Evolutionary conservation across 352 stramenopile genomes (phyloP), one percentile per base, ranked within the genome.

Genomic region (Pythium folliculosum): DNA sequence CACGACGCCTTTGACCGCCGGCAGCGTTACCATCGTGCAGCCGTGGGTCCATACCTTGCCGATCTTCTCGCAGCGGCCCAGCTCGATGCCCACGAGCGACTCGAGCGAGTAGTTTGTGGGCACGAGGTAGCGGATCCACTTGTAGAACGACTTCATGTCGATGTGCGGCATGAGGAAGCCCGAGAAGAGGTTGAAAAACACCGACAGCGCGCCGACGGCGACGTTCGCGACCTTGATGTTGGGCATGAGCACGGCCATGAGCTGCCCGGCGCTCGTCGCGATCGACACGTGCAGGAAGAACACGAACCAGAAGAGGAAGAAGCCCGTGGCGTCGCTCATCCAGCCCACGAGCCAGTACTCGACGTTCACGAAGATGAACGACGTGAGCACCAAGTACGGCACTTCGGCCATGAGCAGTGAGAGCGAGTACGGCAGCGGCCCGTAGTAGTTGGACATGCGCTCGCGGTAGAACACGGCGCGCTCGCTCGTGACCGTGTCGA

Each of bases 201-300:
- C 68, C 8, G 70, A 81, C 10, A 85, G 52, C 12, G 75, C 75
- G 38, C 77, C 75, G 13, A 85, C 77, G 5, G 77, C 77, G 9
- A 83, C 77, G 53, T 79, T 85, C 12, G 77, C 77, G 49, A 85
- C 77, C 71, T 85, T 85, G 67, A 70, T 63, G 47, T 85, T 85
- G 22, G 77, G 77, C 67, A 71, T 80, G n/a, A 84, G 54, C 37
- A 77, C 77, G 2, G 55, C 70, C 75, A 84, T 82, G 52, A 73
- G 75, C 66, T 84, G 77, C 1, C 77, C 77, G 16, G 76, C 37
- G 64, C 67, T 73, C 19, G 76, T 84, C 38, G 61, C 78, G 23
- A 76, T 63, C 8, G 76, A 76, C 2, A 63, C 75, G 74, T 84
- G 72, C 14, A 84, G 43, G 65, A 76, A 84, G 37, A 84, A 84